Evolutionary conservation across 2,329 filamentous ascomycete genomes (phyloP), one percentile per base, ranked within the genome.

Genomic region (Colletotrichum tabaci): DNA sequence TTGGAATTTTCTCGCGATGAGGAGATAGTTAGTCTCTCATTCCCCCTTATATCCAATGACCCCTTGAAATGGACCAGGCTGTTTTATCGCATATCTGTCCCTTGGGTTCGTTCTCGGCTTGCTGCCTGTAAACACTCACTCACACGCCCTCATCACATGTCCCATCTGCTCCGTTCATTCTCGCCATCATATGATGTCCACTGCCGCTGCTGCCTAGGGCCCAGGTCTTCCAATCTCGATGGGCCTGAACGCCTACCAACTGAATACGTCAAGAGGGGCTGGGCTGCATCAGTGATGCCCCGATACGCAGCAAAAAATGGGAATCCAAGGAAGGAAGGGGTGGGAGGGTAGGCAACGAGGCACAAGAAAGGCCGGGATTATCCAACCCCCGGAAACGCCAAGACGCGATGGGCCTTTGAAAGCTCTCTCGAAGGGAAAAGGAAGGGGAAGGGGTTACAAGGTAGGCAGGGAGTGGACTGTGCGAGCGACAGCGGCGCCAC

Each of bases 1-100:
- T 71, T 71, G 69, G 65, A 68, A 62, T 69, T 68, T 63, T 69
- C 60, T 64, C 52, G 52, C 53, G 53, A 71, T 44, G 53, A 42
- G 57, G 46, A 47, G 65, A 53, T 55, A 35, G 30, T 46, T 67
- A 50, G 30, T 57, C 64, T 30, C 47, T 52, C 13, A 44, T 53
- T 46, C 42, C 23, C 21, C 23, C 12, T 12, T 55, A 44, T 55
- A 38, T 53, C 40, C 50, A 47, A 47, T 56, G 47, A 61, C 42
- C 49, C 15, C 44, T 23, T 30, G 26, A 44, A 67, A 61, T 47
- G 66, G 35, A 66, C 42, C 49, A 61, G 50, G 50, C 44, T 66
- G 55, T 56, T 66, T 61, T 40, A 13, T n/a, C 21, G 3, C 55
- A 21, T 21, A 26, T 12, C 9, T 55, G 16, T 16, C 16, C 26